Evolutionary conservation across 208 protist species (phyloP), one percentile per base, ranked within the genome.

Genomic region (Wallacemonas sp.): DNA sequence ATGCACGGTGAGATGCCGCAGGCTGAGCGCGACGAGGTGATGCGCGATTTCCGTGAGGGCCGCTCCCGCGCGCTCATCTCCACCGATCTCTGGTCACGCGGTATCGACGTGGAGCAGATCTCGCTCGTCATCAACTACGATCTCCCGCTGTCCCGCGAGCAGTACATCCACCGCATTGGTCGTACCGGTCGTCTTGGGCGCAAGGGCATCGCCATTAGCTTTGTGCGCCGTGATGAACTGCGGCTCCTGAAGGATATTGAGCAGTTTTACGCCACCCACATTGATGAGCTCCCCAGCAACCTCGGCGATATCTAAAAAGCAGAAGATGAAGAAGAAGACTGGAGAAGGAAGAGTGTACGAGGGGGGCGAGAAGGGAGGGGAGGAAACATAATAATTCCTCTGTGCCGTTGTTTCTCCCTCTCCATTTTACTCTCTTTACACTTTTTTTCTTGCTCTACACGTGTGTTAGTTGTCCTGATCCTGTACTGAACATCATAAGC

Each of bases 51-150:
- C 83, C 79, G 98, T 47, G 84, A 93, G 9, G 98, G 98, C 11
- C 90, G 98, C 66, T 88, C 82, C 16, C 93, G 98, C 43, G 98
- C 99, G 17, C 88, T 99, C n/a, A 99, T 99, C 69, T 98, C 98
- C 16, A 99, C 99, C 0, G 98, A 99, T 75, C 46, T 99, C 6
- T 97, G 88, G 87, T 84, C 96, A n/a, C 78, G 96, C 24, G 95
- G 95, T 38, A 96, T 98, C 63, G 98, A 99, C 72, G 97, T 99
- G n/a, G 92, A 98, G 78, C 93, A 98, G 70, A 87, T 99, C 9
- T 97, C 94, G 3, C 88, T 99, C 17, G 98, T 99, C 41, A 88
- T 99, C 62, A 99, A 99, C 88, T 99, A 99, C 81, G 98, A 99
- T 68, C 67, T 99, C 33, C 98, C 98, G 38, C 85, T 78, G 33